Evolutionary conservation across 2,329 filamentous ascomycete species (phyloP).

Genomic region (Cladosporium cucumerinum): DNA sequence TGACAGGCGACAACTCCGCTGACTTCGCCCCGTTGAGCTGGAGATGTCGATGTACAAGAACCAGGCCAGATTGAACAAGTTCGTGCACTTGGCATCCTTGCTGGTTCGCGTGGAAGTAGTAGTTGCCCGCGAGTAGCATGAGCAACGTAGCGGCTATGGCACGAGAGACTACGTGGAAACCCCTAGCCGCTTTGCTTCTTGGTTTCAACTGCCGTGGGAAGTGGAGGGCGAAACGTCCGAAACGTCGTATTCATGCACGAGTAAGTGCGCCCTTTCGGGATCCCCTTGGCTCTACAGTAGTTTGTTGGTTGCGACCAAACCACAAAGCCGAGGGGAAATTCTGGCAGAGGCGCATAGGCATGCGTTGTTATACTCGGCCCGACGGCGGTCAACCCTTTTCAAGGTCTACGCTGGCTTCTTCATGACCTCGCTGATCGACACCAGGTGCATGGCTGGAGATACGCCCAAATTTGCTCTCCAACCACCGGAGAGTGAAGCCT

Average conservation of each 20-base stretch:
- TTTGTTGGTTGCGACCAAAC: not conserved
- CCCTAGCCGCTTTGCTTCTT: not conserved
- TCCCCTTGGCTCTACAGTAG: not conserved
- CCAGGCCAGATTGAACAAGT: not conserved
- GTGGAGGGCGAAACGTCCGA: not conserved
- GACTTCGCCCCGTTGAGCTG: not conserved
- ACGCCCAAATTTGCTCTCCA: not conserved
- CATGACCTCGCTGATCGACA: not conserved
- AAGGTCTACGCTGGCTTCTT: conserved; percentile 5
- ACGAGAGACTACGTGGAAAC: not conserved
- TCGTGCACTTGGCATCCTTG: not conserved
- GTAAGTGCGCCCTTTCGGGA: not conserved
- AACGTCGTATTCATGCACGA: not conserved
- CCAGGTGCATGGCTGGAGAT: not conserved
- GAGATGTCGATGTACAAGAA: not conserved
- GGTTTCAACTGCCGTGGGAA: not conserved
- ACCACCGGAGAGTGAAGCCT: not conserved
- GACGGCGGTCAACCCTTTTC: not conserved
- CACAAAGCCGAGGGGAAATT: not conserved
- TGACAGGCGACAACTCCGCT: not conserved
- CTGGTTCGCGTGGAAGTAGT: not conserved
- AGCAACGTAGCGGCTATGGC: not conserved
- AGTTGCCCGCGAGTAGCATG: not conserved
- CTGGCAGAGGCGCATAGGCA: not conserved
- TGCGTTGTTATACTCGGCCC: not conserved